Evolutionary conservation across 441 rosid genomes (phyloP).

Genomic region (Syzygium syzygioides): DNA sequence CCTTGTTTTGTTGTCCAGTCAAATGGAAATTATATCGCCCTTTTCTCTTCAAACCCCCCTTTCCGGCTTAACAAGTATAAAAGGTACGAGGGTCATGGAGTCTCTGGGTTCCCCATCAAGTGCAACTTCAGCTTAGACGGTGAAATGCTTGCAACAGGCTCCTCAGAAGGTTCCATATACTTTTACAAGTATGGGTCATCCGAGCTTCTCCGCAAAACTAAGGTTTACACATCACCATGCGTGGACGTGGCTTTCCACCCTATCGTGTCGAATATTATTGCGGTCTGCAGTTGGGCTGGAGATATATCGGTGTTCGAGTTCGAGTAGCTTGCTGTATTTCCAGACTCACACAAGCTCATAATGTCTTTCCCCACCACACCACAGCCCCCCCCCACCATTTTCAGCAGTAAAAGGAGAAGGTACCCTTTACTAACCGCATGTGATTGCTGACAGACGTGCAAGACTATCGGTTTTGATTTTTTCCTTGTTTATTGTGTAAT

Average conservation of each 20-base stretch:
- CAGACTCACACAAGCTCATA: not conserved
- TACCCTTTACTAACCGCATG: not conserved
- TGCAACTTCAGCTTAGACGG: slow-evolving; percentile 73
- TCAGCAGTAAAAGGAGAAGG: not conserved
- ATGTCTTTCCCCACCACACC: not conserved
- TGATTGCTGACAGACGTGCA: not conserved
- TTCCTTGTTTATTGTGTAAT: not conserved
- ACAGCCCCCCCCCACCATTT: not conserved
- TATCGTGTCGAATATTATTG: slow-evolving; percentile 47
- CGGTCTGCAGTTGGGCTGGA: slow-evolving; percentile 76
- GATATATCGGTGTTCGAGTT: slow-evolving; percentile 36
- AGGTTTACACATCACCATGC: slow-evolving; percentile 66
- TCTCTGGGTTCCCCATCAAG: slow-evolving; percentile 72
- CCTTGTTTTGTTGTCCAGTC: slow-evolving; percentile 71
- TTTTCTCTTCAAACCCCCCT: slow-evolving; percentile 67
- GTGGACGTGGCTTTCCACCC: slow-evolving; percentile 69
- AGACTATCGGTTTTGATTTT: not conserved
- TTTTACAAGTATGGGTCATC: slow-evolving; percentile 44
- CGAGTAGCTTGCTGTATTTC: not conserved
- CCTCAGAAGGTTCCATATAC: slow-evolving; percentile 68
- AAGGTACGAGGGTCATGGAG: slow-evolving; percentile 68
- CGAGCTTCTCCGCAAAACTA: slow-evolving; percentile 41
- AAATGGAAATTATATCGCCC: slow-evolving; percentile 74
- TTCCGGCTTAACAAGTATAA: slow-evolving; percentile 75
- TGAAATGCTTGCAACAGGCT: slow-evolving; percentile 56